These are phyloP conservation scores for Gymnopilus junonius DNA, from an alignment of 768 basidiomycete species.

Conservation along the genomic window DNA sequence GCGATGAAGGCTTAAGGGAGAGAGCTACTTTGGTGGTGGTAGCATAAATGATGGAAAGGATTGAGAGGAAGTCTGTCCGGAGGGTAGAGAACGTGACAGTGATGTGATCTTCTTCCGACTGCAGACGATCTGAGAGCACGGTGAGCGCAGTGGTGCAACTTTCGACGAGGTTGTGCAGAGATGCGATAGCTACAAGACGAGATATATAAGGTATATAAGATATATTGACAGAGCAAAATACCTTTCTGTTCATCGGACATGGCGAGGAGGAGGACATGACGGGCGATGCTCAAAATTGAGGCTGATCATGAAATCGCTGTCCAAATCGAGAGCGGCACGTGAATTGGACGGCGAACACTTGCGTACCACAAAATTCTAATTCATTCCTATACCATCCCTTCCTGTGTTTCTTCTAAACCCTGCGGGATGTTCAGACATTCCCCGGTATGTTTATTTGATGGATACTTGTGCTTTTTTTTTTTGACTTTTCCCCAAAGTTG, in stretches of 20 bases:
- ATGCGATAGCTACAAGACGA: conserved; percentile 28
- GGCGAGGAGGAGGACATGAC: conserved; percentile 18
- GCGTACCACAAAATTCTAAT: conserved; percentile 13
- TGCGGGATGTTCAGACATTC: conserved; percentile 32
- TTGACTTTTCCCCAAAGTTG: conserved; percentile 32
- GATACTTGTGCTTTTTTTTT: conserved; percentile 10
- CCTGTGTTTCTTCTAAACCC: background rate
- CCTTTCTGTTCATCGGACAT: conserved; percentile 49
- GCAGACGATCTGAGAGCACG: conserved; percentile 25
- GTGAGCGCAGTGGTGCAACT: conserved; percentile 43
- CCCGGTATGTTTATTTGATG: conserved; percentile 23
- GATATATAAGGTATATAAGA: background rate
- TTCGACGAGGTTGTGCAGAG: conserved; percentile 38
- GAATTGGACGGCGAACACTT: conserved; percentile 19
- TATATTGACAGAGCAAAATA: conserved; percentile 3
- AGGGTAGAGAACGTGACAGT: conserved; percentile 42
- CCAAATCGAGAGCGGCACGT: conserved; percentile 17
- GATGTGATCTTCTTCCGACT: conserved; percentile 19
- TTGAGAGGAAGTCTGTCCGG: conserved; percentile 57
- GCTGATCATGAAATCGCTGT: conserved; percentile 7
- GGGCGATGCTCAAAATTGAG: conserved; percentile 10
- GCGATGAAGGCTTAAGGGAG: conserved; percentile 60
- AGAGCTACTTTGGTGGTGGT: conserved; percentile 66
- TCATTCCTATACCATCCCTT: conserved; percentile 4
- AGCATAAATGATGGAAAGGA: conserved; percentile 61